Evolutionary conservation across 2,329 filamentous ascomycete species (phyloP), one percentile per base, ranked within the genome.

Genomic region (Nectriaceae sp.): DNA sequence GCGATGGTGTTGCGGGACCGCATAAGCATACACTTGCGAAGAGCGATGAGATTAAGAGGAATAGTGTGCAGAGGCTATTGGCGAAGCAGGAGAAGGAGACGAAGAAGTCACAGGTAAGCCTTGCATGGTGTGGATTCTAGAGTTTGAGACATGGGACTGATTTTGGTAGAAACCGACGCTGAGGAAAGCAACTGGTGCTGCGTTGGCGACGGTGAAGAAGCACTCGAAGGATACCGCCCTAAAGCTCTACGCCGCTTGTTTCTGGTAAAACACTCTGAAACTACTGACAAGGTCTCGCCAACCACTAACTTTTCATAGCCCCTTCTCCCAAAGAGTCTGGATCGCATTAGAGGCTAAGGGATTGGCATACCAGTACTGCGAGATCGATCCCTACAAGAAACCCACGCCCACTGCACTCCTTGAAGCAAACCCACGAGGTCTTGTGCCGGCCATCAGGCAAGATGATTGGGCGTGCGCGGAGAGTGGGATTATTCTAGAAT

Each of bases 281-380:
- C 16, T 8, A 15, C 21, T 15, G 18, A 11, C 3, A 42, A 19
- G n/a, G 4, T 4, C 16, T 19, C n/a, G 19, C 18, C 11, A 57
- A 45, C 45, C 24, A 51, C 44, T 45, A 43, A 31, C 4, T 10
- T 5, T 21, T 3, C 6, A 13, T 38, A 89, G 87, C 63, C 90
- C 90, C 21, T 94, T 93, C 65, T 90, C 90, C 2, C 90, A 95
- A 65, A 83, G 90, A 16, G 88, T 94, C 21, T 96, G 90, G 90
- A 94, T 96, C 55, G 88, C 90, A 1, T 77, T 96, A 29, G 90
- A 96, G 67, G 76, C 85, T 60, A 94, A 94, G 66, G 79, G 82
- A 16, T 77, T 94, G 8, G 74, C 81, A 31, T 96, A 96, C 64
- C 89, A 95, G 65, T 96, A 95, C 68, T 85, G 90, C 59, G 90